Percentiles rank a stretch among this genome's conserved stretches.
Evolutionary conservation across 306 rosid genomes (phyloP).

Genomic region (Pueraria montana): DNA sequence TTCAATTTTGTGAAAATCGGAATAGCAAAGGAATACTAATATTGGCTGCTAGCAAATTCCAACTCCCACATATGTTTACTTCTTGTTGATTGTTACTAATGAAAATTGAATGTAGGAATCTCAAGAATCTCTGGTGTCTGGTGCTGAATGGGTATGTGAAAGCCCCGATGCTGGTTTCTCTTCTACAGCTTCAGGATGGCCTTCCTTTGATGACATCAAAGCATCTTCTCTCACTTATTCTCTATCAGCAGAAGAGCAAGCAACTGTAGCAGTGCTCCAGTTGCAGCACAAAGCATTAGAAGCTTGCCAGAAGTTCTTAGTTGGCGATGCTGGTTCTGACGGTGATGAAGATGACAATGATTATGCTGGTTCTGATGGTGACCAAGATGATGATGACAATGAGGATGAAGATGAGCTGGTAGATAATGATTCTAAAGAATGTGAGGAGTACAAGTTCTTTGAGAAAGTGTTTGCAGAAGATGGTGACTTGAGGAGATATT

Average conservation of each 20-base stretch:
- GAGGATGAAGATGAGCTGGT: slow-evolving; percentile 48
- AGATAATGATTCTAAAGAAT: slow-evolving; percentile 45
- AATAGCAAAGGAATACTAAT: slow-evolving; percentile 4
- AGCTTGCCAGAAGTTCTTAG: slow-evolving; percentile 59
- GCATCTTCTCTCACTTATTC: slow-evolving; percentile 21
- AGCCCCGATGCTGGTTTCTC: slow-evolving; percentile 18
- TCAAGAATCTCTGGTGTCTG: slow-evolving; percentile 41
- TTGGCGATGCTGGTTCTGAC: slow-evolving; percentile 48
- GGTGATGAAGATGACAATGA: slow-evolving; percentile 46
- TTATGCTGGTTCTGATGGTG: slow-evolving; percentile 4
- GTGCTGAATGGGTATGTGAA: slow-evolving; percentile 43
- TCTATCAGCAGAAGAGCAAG: slow-evolving; percentile 50
- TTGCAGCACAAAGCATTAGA: slow-evolving; percentile 61
- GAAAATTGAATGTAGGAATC: slow-evolving; percentile 43
- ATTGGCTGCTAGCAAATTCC: slow-evolving; percentile 12
- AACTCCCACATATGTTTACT: background rate
- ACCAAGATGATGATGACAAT: slow-evolving; percentile 38
- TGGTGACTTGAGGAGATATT: slow-evolving; percentile 63
- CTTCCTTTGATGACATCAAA: slow-evolving; percentile 43
- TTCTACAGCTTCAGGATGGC: slow-evolving; percentile 58
- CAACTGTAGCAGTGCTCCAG: slow-evolving; percentile 43
- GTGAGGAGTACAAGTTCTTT: slow-evolving; percentile 58
- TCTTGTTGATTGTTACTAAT: background rate
- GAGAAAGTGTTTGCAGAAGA: slow-evolving; percentile 61
- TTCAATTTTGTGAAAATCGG: slow-evolving; percentile 14